Evolutionary conservation across 805 yeast species (phyloP).

Genomic region (Starmera pachycereana): DNA sequence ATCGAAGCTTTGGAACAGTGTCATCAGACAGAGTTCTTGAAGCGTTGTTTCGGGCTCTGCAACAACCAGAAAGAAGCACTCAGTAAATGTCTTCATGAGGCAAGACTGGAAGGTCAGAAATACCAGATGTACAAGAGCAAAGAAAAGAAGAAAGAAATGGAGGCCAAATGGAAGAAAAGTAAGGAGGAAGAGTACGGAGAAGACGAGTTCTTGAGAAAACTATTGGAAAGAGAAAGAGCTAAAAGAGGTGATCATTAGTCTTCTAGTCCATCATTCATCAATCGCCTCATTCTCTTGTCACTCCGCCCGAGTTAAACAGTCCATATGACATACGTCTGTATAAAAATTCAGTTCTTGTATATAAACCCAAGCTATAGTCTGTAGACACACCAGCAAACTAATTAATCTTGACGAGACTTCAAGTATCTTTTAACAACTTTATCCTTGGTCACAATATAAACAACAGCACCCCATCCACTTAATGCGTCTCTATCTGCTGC

Average conservation of each 20-base stretch:
- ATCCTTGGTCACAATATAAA: conserved; percentile 84
- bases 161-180: conserved; percentile 45
- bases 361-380: neutral
- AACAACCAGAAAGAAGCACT: conserved; percentile 76
- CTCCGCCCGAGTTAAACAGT: too few species aligned
- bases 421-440: conserved; percentile 79
- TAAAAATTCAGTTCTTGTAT: too few species aligned
- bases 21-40: conserved; percentile 58
- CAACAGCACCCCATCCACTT: conserved; percentile 98
- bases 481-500: conserved; percentile 97
- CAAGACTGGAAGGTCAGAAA: conserved; percentile 55
- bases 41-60: conserved; percentile 73
- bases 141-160: conserved; percentile 44
- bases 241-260: conserved; percentile 14
- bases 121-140: conserved; percentile 40
- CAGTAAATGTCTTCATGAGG: conserved; percentile 67
- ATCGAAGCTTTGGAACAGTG: conserved; percentile 88
- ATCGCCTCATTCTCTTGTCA: too few species aligned
- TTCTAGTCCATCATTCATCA: too few species aligned
- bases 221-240: conserved; percentile 44
- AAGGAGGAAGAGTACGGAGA: conserved; percentile 80
- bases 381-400: neutral
- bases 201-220: conserved; percentile 55
- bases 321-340: too few species aligned
- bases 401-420: conserved; percentile 88